Percentiles rank a stretch among this genome's conserved stretches.
Conservation (phyloP, 164 flowering plant species). For the Aristolochia californica region DNA sequence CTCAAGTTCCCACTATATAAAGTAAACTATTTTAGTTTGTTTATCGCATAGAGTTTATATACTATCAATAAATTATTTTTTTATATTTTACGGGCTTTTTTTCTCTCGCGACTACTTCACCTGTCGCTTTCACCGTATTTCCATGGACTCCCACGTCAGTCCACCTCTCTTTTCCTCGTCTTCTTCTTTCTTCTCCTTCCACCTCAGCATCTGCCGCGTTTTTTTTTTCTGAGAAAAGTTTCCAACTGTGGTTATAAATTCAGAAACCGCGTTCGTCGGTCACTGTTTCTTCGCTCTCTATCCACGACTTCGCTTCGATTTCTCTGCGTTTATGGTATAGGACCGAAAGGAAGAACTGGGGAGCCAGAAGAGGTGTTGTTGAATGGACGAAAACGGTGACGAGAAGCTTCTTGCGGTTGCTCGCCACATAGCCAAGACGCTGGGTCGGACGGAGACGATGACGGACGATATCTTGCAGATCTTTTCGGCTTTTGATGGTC, state of each 20-base stretch:
- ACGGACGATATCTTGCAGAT: conserved; percentile 89
- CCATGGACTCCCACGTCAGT: too few relatives aligned
- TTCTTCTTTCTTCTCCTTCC: too few relatives aligned
- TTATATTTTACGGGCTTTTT: too few relatives aligned
- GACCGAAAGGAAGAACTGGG: neutral
- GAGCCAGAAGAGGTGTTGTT: neutral
- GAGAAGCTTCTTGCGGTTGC: conserved; percentile 83
- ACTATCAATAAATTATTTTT: too few relatives aligned
- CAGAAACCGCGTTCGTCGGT: conserved; percentile 6
- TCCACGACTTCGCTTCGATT: neutral
- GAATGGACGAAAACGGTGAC: conserved; percentile 52
- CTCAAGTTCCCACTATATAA: too few relatives aligned
- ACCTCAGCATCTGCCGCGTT: too few relatives aligned
- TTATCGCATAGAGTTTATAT: too few relatives aligned
- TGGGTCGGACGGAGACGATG: conserved; percentile 67
- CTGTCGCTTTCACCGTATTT: too few relatives aligned
- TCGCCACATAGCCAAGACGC: conserved; percentile 84
- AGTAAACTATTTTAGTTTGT: too few relatives aligned
- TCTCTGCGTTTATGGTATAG: neutral
- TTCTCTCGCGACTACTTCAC: too few relatives aligned
- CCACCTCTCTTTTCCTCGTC: too few relatives aligned
- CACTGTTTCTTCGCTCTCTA: neutral
- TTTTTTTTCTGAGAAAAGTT: too few relatives aligned
- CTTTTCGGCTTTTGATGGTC: conserved; percentile 76
- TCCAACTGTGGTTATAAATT: conserved; percentile 1